Percentiles rank a stretch among this genome's conserved stretches.
Conservation (phyloP, 768 basidiomycete species). For the Pulveroboletus ravenelii region DNA sequence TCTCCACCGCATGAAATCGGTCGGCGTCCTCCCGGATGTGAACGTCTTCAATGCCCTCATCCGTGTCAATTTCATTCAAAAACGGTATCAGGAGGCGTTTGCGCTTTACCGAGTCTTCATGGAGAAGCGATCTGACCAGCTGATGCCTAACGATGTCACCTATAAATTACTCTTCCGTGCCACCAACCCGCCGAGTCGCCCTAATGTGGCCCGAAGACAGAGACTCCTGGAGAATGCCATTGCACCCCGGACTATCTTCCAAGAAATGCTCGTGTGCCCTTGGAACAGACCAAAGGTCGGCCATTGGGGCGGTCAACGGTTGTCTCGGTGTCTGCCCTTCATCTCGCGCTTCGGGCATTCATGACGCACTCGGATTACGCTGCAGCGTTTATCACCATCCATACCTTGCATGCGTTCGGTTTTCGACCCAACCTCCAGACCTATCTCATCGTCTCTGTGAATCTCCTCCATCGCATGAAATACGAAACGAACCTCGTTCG, state of each 20-base stretch:
- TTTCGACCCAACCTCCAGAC: constrained; percentile 33
- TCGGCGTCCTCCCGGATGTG: constrained; percentile 35
- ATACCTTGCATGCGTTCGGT: constrained; percentile 26
- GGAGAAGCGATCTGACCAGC: constrained; percentile 11
- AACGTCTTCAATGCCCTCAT: constrained; percentile 48
- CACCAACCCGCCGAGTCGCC: constrained; percentile 11
- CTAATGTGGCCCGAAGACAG: constrained; percentile 22
- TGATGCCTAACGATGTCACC: constrained; percentile 40
- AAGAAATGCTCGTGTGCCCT: constrained; percentile 39
- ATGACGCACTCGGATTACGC: constrained; percentile 43
- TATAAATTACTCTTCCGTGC: constrained; percentile 42
- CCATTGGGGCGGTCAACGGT: constrained; percentile 22
- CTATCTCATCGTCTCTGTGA: constrained; percentile 39
- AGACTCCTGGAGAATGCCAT: constrained; percentile 21
- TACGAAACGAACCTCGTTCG: constrained; percentile 10
- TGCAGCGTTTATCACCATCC: constrained; percentile 40
- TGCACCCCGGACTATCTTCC: constrained; percentile 40
- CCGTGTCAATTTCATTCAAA: constrained; percentile 31
- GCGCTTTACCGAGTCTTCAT: constrained; percentile 39
- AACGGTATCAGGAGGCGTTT: constrained; percentile 35
- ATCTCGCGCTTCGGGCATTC: constrained; percentile 42
- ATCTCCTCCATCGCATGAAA: constrained; percentile 33
- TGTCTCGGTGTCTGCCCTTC: constrained; percentile 34
- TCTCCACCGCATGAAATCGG: constrained; percentile 26
- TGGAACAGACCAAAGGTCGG: constrained; percentile 15